Base-by-base conservation (phyloP, 345 rosid genomes). In the Nasturtium officinale region DNA sequence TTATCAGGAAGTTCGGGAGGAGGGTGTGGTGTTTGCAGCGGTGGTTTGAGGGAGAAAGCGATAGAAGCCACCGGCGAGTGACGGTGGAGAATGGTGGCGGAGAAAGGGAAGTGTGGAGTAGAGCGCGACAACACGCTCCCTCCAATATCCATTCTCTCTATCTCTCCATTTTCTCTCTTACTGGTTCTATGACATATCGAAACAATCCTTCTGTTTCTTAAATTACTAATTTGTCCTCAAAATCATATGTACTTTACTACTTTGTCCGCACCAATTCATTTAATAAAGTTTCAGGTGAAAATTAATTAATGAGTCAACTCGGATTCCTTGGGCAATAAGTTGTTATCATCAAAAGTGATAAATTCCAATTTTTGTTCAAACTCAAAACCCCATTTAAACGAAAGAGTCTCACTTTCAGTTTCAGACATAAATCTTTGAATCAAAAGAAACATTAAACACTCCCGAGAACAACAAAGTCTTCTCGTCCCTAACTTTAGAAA, bases 31-130 rank as follows among this genome's bases (percentile, higher is more conserved):
- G 67, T 63, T 10, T 77, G 81, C 0, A 87, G 81, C 1, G 69
- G 78, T 17, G 85, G 74, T 21, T 81, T 82, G 21, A 75, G 82
- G 11, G 96, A 90, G 79, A 61, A 85, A 33, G 89, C 80, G 64
- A 81, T 51, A 48, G 83, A 73, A 33, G 51, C 6, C 15, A 33
- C 63, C 79, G 79, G 6, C 1, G 79, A 61, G 8, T 46, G 75
- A 71, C 51, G 77, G 75, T 33, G 78, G 69, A 40, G 78, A 81
- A 16, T 20, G 62, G 76, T 9, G 69, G 71, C 9, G 23, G 86
- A 58, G 73, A 42, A 63, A 55, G 45, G 80, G 53, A 64, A 80
- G 73, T 26, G 79, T 28, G 85, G 70, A 69, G 91, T 10, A 64
- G 84, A 79, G 75, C 79, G 78, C 9, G 82, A 77, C 52, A 80